Base-by-base conservation (phyloP, 75 land plant species). In the Cupressus sempervirens region DNA sequence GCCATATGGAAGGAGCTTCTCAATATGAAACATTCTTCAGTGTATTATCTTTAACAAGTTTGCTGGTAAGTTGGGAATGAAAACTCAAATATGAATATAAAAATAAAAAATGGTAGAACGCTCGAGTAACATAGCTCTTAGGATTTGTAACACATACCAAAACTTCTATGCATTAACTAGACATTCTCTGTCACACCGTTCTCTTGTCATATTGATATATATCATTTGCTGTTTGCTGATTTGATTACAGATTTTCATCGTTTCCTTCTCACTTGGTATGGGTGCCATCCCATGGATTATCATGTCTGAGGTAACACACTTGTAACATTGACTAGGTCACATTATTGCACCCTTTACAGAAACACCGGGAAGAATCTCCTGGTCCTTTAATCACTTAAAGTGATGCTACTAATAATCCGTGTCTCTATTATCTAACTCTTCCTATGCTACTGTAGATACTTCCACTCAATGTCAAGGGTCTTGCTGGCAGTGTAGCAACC, bases 281-380 rank as follows among this genome's bases (percentile, higher is more conserved):
- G 99, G 99, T 67, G 92, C 96, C 67, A 92, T 97, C 89, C 99
- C 99, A 53, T 97, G 99, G 99, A 41, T 97, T 82, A 94, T 97
- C 56, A 97, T 97, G 99, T 97, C 97, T 50, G 99, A 97, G 99
- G 99, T 95, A 93, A n/a, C 12, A 10, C 36, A 38, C 45, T 77
- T 77, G 23, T 77, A 12, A 77, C 41, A 77, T 36, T 40, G 15
- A 38, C 16, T 77, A 38, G 80, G 41, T 77, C 11, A 16, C 45
- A 1, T 77, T 77, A 32, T 8, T 68, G 29, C 32, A 23, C 12
- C 8, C 7, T 68, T 68, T 23, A 68, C 29, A 26, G 2, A 10
- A 38, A 68, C n/a, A 68, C n/a, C 29, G 73, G 62, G 23, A 56
- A 23, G 18, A 56, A 56, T 56, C 62, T 56, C 18, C 62, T 56